These are phyloP conservation scores for Hapsidospora chrysogenum DNA, from an alignment of 495 filamentous ascomycete genomes.

Conservation along the genomic window DNA sequence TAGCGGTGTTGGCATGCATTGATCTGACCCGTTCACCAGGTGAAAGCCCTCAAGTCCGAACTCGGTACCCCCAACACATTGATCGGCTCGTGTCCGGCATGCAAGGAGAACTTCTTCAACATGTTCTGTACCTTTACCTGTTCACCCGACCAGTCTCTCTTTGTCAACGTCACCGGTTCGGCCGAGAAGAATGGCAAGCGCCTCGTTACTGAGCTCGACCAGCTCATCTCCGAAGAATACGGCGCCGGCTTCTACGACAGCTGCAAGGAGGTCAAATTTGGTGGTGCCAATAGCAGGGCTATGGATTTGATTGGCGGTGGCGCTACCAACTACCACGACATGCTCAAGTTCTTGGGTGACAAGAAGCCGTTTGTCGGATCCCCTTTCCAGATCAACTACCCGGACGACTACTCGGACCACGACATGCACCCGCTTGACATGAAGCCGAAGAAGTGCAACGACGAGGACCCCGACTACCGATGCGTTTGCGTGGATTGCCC, in stretches of 20 bases:
- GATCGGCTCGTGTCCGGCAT: constrained; percentile 85
- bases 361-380: constrained; percentile 67
- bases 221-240: constrained; percentile 74
- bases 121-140: constrained; percentile 96
- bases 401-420: constrained; percentile 40
- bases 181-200: constrained; percentile 46
- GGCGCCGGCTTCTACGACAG: constrained; percentile 86
- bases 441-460: constrained; percentile 70
- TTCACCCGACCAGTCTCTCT: constrained; percentile 89
- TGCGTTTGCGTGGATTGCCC: constrained; percentile 92
- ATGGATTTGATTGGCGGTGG: constrained; percentile 94
- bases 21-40: constrained; percentile 28
- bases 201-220: constrained; percentile 75
- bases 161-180: constrained; percentile 80
- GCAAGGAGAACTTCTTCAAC: constrained; percentile 94
- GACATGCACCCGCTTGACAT: constrained; percentile 50
- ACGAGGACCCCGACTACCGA: constrained; percentile 63
- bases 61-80: constrained; percentile 75
- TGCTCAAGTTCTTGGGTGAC: constrained; percentile 83
- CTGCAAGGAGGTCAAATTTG: constrained; percentile 97
- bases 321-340: constrained; percentile 71
- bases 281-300: constrained; percentile 74
- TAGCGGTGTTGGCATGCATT: constrained; percentile 12
- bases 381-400: constrained; percentile 95
- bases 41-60: constrained; percentile 61